These are phyloP conservation scores for Trichoderma parareesei DNA, from an alignment of 495 filamentous ascomycete genomes.

Conservation along the genomic window DNA sequence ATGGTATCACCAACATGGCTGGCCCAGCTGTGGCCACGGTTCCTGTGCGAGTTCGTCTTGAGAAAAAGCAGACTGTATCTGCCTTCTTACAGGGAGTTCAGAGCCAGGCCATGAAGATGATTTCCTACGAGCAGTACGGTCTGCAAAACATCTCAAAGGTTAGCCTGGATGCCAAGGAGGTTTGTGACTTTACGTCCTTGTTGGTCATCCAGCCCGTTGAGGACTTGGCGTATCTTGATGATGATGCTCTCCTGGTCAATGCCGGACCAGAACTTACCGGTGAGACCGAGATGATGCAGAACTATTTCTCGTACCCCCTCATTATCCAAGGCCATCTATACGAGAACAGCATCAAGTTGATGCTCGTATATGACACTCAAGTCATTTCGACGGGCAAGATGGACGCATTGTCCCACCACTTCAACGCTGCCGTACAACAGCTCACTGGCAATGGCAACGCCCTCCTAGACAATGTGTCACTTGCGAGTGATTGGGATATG, in stretches of 20 bases:
- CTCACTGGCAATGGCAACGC: neutral
- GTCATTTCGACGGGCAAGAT: slow-evolving; percentile 15
- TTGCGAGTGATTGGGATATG: neutral
- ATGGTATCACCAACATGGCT: slow-evolving; percentile 38
- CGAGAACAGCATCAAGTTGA: slow-evolving; percentile 11
- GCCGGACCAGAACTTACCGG: slow-evolving; percentile 9
- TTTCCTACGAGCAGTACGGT: slow-evolving; percentile 20
- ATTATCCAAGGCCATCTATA: slow-evolving; percentile 16
- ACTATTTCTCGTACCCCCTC: slow-evolving; percentile 18
- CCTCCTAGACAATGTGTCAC: neutral
- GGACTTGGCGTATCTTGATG: neutral
- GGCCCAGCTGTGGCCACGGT: slow-evolving; percentile 53
- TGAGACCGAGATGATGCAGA: neutral
- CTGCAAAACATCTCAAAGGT: slow-evolving; percentile 6
- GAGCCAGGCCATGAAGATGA: slow-evolving; percentile 25
- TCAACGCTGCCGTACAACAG: slow-evolving; percentile 9
- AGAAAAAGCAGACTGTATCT: slow-evolving; percentile 10
- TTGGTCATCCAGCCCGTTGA: slow-evolving; percentile 4
- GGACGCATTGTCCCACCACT: slow-evolving; percentile 18
- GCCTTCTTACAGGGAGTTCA: slow-evolving; percentile 25
- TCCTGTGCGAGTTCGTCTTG: slow-evolving; percentile 35
- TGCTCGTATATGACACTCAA: slow-evolving; percentile 16
- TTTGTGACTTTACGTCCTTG: slow-evolving; percentile 34
- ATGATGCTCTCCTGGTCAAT: slow-evolving; percentile 14
- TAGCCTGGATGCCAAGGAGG: slow-evolving; percentile 5